A percentile compares a stretch with the other conserved stretches of the same genome.
Conservation (phyloP, 495 filamentous ascomycete genomes). For the Neurospora sp. region DNA sequence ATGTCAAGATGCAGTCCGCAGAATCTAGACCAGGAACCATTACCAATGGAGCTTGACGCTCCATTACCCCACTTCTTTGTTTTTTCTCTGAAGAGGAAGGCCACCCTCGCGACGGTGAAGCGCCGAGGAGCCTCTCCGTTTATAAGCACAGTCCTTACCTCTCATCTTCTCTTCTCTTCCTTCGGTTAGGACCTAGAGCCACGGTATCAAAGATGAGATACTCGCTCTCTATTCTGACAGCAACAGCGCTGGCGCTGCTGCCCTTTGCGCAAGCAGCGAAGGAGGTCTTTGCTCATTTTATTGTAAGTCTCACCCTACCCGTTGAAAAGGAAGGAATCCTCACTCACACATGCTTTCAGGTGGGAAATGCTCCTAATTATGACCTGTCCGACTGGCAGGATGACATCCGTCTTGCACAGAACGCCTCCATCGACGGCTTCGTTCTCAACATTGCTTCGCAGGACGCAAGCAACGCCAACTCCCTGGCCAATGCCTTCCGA, state of each 20-base stretch:
- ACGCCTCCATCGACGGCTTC: constrained; percentile 47
- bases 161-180: not conserved
- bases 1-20: not conserved
- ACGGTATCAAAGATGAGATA: constrained; percentile 3
- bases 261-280: constrained; percentile 9
- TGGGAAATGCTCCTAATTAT: constrained; percentile 31
- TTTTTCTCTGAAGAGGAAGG: not conserved
- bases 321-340: not conserved
- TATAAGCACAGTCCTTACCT: not conserved
- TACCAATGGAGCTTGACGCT: not conserved
- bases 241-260: not conserved
- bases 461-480: constrained; percentile 34
- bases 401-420: constrained; percentile 47
- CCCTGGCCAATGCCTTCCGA: constrained; percentile 41
- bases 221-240: constrained; percentile 1
- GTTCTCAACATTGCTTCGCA: constrained; percentile 46
- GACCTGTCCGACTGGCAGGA: constrained; percentile 39
- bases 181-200: not conserved
- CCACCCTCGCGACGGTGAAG: not conserved
- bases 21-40: not conserved
- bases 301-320: constrained; percentile 2
- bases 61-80: not conserved
- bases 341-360: not conserved
- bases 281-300: constrained; percentile 18
- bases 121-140: not conserved